Conservation (phyloP, 768 basidiomycete genomes). For the Amanita rimosa region DNA sequence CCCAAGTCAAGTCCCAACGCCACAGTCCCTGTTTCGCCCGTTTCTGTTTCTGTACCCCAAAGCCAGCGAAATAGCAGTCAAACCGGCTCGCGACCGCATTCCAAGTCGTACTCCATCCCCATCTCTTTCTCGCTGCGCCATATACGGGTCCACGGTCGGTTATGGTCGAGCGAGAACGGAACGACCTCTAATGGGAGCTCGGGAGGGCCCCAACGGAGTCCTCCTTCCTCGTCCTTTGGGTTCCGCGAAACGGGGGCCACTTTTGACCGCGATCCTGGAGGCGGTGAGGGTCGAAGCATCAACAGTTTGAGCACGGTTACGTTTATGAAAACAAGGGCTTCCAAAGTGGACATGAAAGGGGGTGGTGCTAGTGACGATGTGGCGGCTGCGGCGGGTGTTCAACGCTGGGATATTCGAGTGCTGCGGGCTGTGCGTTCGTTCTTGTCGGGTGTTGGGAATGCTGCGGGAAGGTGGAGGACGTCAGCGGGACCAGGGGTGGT, state of each 20-base stretch:
- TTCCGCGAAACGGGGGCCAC: not conserved
- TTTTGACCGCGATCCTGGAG: not conserved
- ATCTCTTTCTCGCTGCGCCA: constrained; percentile 2
- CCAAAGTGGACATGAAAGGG: not conserved
- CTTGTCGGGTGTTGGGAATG: not conserved
- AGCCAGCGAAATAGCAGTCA: not conserved
- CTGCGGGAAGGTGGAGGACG: not conserved
- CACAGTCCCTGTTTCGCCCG: constrained; percentile 2
- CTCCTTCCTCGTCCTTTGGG: not conserved
- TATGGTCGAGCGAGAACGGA: not conserved
- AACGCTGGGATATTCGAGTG: not conserved
- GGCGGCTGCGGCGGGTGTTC: no score
- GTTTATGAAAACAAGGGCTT: not conserved
- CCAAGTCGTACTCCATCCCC: not conserved
- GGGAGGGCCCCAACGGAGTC: not conserved
- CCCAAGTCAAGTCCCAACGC: not conserved
- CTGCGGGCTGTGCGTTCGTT: not conserved
- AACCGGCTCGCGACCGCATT: not conserved
- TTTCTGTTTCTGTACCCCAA: not conserved
- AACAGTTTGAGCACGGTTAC: not conserved
- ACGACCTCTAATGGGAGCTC: not conserved
- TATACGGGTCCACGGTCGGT: not conserved
- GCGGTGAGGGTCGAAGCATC: not conserved
- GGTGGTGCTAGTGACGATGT: no score
- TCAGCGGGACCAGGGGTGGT: not conserved